phyloP scores from a whole-genome alignment of 2,329 filamentous ascomycete species.

The Pezicula radicicola region DNA sequence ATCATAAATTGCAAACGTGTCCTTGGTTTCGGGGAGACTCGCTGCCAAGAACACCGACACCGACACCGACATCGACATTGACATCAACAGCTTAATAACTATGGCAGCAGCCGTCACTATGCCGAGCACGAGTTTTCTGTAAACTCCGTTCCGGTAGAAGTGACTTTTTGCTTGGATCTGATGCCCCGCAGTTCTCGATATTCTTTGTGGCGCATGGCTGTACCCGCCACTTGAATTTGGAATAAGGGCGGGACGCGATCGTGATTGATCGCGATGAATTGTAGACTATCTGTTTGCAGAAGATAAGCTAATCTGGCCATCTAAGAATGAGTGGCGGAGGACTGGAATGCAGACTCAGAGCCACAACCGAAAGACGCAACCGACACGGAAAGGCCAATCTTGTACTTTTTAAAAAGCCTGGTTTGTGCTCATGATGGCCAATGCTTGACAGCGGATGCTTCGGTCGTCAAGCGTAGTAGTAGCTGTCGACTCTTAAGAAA shows the following conservation, averaged over 20 bases:
- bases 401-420: too few species aligned
- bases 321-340: neutral
- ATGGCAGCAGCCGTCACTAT: conserved; percentile 1
- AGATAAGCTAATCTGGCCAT: neutral
- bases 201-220: neutral
- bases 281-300: neutral
- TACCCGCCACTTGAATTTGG: neutral
- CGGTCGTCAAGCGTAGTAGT: neutral
- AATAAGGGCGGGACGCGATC: neutral
- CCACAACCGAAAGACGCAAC: conserved; percentile 1
- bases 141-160: neutral
- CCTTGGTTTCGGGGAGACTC: too few species aligned
- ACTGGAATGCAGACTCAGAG: neutral
- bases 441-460: neutral
- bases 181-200: neutral
- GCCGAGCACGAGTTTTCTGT: neutral
- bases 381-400: neutral
- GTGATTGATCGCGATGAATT: neutral
- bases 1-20: too few species aligned
- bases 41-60: neutral
- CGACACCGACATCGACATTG: neutral
- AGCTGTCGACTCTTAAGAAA: neutral
- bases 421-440: neutral
- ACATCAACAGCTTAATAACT: neutral
- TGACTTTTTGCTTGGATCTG: neutral